Conservation (phyloP, 352 stramenopile genomes). For the Pythium insidiosum region DNA sequence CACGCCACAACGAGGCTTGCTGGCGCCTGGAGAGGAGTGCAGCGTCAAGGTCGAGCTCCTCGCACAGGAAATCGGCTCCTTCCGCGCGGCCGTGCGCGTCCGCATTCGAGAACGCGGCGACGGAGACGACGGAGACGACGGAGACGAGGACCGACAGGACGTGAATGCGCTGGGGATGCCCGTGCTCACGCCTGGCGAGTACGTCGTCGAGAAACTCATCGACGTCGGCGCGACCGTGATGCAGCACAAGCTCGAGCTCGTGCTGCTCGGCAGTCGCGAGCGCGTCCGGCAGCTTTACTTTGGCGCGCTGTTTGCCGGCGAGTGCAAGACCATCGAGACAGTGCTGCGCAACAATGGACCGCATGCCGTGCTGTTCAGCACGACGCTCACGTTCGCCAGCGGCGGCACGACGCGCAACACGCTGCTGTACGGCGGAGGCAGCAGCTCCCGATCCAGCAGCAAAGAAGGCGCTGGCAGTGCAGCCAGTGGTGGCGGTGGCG, state of each 20-base stretch:
- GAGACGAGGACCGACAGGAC: not conserved
- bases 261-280: slow-evolving; percentile 37
- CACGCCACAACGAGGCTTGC: not conserved
- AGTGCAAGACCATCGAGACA: slow-evolving; percentile 47
- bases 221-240: slow-evolving; percentile 77
- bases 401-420: too few species aligned
- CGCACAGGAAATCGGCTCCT: slow-evolving; percentile 24
- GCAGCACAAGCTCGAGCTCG: slow-evolving; percentile 80
- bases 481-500: not conserved
- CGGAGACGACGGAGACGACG: not conserved
- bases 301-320: slow-evolving; percentile 61
- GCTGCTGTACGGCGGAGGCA: not conserved
- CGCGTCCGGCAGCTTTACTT: slow-evolving; percentile 52
- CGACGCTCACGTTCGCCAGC: slow-evolving; percentile 35
- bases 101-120: slow-evolving; percentile 24
- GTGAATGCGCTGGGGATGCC: not conserved
- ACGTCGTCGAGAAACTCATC: slow-evolving; percentile 50
- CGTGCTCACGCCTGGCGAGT: slow-evolving; percentile 13
- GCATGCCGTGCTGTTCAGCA: slow-evolving; percentile 52
- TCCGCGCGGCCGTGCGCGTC: slow-evolving; percentile 35
- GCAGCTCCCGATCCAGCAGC: too few species aligned
- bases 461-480: too few species aligned
- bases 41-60: slow-evolving; percentile 42
- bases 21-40: slow-evolving; percentile 22
- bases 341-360: slow-evolving; percentile 75